Evolutionary conservation across 2,329 filamentous ascomycete species (phyloP).

Genomic region (Ophiostoma piceae): DNA sequence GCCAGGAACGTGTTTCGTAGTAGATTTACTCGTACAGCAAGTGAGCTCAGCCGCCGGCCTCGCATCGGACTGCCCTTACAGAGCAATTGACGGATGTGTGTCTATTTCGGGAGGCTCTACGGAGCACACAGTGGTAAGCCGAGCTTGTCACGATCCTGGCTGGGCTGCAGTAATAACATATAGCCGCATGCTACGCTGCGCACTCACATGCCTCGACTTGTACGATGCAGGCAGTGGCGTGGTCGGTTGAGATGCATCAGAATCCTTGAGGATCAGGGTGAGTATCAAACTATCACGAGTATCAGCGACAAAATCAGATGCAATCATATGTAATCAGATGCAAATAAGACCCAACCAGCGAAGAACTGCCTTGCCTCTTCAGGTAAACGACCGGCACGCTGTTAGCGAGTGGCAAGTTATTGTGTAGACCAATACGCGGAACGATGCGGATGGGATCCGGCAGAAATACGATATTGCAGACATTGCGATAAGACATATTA

Average conservation of each 20-base stretch:
- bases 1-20: not conserved
- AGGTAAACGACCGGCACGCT: constrained; percentile 6
- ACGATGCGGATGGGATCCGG: not conserved
- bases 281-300: not conserved
- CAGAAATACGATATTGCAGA: not conserved
- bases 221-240: not conserved
- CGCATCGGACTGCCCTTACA: not conserved
- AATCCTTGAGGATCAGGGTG: not conserved
- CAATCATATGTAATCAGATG: not conserved
- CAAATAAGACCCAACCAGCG: not conserved
- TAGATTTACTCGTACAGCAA: not conserved
- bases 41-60: not conserved
- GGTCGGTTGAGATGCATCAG: not conserved
- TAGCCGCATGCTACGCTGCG: not conserved
- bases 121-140: not conserved
- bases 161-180: not conserved
- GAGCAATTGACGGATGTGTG: not conserved
- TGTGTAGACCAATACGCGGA: not conserved
- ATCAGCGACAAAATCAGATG: not conserved
- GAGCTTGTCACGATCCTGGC: not conserved
- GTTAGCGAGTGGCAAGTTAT: not conserved
- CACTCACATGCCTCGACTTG: not conserved
- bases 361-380: not conserved
- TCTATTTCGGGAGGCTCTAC: not conserved
- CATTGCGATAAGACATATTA: not conserved